Conservation (phyloP, 257 asterid species). For the Forsythia suspensa region DNA sequence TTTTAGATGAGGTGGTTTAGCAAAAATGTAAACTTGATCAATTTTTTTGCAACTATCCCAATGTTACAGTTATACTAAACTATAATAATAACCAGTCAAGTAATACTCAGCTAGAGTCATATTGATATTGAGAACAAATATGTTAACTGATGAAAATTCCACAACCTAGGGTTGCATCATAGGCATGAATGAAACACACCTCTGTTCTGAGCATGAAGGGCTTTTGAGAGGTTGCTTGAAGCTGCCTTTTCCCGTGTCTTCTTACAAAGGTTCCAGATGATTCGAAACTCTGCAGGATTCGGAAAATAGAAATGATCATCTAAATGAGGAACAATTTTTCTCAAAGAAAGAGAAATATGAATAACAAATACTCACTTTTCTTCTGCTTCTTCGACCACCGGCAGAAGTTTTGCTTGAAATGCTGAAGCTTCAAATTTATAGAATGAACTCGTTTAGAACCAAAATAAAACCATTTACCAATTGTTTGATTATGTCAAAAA, state of each 20-base stretch:
- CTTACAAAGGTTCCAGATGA: slow-evolving; percentile 48
- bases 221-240: slow-evolving; percentile 56
- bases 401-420: slow-evolving; percentile 49
- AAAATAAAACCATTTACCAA: slow-evolving; percentile 7
- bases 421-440: slow-evolving; percentile 38
- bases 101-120: not conserved
- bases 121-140: slow-evolving; percentile 2
- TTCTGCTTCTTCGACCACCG: slow-evolving; percentile 56
- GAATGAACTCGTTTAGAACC: slow-evolving; percentile 24
- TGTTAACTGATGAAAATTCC: not conserved
- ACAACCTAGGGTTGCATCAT: not conserved
- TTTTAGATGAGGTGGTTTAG: not conserved
- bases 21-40: not conserved
- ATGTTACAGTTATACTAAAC: not conserved
- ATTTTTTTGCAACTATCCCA: not conserved
- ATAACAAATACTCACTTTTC: slow-evolving; percentile 56
- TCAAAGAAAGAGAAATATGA: not conserved
- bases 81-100: not conserved
- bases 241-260: slow-evolving; percentile 54
- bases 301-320: slow-evolving; percentile 20
- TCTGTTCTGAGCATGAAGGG: slow-evolving; percentile 85
- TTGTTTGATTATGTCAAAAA: not conserved
- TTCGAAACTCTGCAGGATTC: slow-evolving; percentile 55
- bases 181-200: slow-evolving; percentile 44
- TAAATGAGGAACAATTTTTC: slow-evolving; percentile 11